phyloP scores from a whole-genome alignment of 2,329 filamentous ascomycete genomes.

The Paecilomyces fulvus region DNA sequence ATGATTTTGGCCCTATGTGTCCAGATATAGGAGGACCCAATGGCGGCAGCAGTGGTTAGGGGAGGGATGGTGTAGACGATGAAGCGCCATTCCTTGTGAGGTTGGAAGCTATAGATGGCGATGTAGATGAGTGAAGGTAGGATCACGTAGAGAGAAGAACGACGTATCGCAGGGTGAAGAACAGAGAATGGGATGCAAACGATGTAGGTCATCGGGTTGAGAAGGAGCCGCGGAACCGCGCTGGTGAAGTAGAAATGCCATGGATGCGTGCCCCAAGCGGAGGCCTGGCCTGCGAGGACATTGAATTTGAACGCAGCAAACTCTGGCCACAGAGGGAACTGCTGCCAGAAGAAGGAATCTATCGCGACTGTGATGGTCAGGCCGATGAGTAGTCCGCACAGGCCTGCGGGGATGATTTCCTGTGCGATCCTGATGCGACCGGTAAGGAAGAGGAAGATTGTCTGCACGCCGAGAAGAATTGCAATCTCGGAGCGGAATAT shows the following conservation, averaged over 20 bases:
- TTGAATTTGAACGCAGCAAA: slow-evolving; percentile 86
- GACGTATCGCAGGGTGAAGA: slow-evolving; percentile 44
- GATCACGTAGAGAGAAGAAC: slow-evolving; percentile 45
- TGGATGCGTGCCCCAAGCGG: slow-evolving; percentile 78
- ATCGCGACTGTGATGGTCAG: slow-evolving; percentile 62
- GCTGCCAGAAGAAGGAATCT: slow-evolving; percentile 92
- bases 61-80: slow-evolving; percentile 80
- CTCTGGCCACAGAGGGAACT: slow-evolving; percentile 75
- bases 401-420: slow-evolving; percentile 56
- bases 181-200: slow-evolving; percentile 44
- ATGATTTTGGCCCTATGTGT: slow-evolving; percentile 55
- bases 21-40: slow-evolving; percentile 64
- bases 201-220: slow-evolving; percentile 63
- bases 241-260: slow-evolving; percentile 81
- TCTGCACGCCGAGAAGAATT: slow-evolving; percentile 63
- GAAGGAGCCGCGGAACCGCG: slow-evolving; percentile 69
- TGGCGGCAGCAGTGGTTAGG: slow-evolving; percentile 67
- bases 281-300: slow-evolving; percentile 71
- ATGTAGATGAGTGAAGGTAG: slow-evolving; percentile 65
- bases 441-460: slow-evolving; percentile 54
- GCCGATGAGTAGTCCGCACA: slow-evolving; percentile 56
- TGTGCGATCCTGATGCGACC: slow-evolving; percentile 45
- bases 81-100: slow-evolving; percentile 95
- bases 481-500: slow-evolving; percentile 88
- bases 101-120: slow-evolving; percentile 73